Evolutionary conservation across 495 filamentous ascomycete species (phyloP).

Genomic region (Aspergillus carlsbadensis): DNA sequence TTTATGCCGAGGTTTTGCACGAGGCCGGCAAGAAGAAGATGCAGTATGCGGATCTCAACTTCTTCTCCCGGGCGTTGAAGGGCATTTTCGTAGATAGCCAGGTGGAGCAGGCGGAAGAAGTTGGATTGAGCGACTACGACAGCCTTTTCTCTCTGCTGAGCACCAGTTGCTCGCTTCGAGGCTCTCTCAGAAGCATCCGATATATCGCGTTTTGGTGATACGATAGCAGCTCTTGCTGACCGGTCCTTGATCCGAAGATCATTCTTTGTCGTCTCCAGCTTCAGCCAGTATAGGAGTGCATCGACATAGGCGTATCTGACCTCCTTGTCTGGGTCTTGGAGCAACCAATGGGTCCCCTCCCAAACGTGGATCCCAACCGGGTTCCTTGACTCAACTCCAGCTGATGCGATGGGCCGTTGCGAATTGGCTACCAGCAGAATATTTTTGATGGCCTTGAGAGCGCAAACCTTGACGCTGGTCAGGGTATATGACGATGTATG

Average conservation of each 20-base stretch:
- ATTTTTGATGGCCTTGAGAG: conserved; percentile 76
- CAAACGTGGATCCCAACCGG: conserved; percentile 74
- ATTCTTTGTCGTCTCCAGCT: conserved; percentile 68
- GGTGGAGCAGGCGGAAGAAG: conserved; percentile 80
- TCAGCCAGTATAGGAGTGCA: conserved; percentile 77
- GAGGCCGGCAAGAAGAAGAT: conserved; percentile 70
- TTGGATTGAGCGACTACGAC: conserved; percentile 55
- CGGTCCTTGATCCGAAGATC: conserved; percentile 65
- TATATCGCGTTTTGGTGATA: conserved; percentile 30
- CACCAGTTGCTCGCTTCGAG: conserved; percentile 57
- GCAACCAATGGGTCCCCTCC: conserved; percentile 89
- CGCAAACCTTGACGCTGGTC: conserved; percentile 68
- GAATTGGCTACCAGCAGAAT: conserved; percentile 78
- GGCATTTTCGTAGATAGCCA: conserved; percentile 83
- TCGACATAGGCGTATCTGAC: conserved; percentile 83
- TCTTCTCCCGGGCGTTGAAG: conserved; percentile 67
- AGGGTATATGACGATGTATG: conserved; percentile 62
- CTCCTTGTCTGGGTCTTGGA: conserved; percentile 70
- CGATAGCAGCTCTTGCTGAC: conserved; percentile 38
- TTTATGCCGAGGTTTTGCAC: conserved; percentile 81
- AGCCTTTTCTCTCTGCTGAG: conserved; percentile 55
- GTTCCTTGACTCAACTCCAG: conserved; percentile 65
- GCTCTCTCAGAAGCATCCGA: conserved; percentile 31
- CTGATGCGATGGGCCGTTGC: conserved; percentile 55
- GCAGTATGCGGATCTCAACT: conserved; percentile 69